Base-by-base conservation (phyloP, 192 early-diverging fungal species). In the Lunasporangiospora selenospora region DNA sequence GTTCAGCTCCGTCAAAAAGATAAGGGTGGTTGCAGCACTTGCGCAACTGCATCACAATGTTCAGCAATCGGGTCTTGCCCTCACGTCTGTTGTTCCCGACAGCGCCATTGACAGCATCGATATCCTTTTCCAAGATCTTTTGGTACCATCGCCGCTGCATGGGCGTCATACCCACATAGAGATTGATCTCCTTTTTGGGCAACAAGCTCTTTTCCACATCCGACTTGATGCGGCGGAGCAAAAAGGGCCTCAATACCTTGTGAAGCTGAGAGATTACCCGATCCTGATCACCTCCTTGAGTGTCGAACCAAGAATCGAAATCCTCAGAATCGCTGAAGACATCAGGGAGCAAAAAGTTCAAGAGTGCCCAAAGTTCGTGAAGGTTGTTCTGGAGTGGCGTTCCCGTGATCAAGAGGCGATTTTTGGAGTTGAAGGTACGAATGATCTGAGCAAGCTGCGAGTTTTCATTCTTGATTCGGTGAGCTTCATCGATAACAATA, bases 101-200 rank as follows among this genome's bases (percentile, higher is more conserved):
- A 2, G 82, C 85, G 13, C 86, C 92, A 79, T 96, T 98, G 16
- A 96, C 89, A n/a, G 94, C 93, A 51, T 87, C 92, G 76, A 96
- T 95, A 65, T 96, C 94, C 67, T 95, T 95, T 76, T 95, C 93
- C 13, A 98, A 75, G 18, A 98, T 85, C 53, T 90, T 87, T 47
- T 92, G 88, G 77, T 98, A 98, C 94, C 93, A 95, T 51, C 86
- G 88, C 27, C 89, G 82, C 76, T 98, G 95, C 93, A 95, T 95
- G 27, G 80, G 62, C 24, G 84, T 87, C 87, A 98, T 82, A 6
- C 92, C 91, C 30, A 93, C 90, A 55, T 96, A 96, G n/a, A 98
- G 50, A 75, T 95, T 94, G 26, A 89, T 79, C 39, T 90, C 85
- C 65, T 95, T 94, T 61, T 98, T 98, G 10, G 94, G 95, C 30